A percentile compares a stretch with the other conserved stretches of the same genome.
phyloP scores from a whole-genome alignment of 2,329 filamentous ascomycete species.

The Aurifilum marmelostoma region DNA sequence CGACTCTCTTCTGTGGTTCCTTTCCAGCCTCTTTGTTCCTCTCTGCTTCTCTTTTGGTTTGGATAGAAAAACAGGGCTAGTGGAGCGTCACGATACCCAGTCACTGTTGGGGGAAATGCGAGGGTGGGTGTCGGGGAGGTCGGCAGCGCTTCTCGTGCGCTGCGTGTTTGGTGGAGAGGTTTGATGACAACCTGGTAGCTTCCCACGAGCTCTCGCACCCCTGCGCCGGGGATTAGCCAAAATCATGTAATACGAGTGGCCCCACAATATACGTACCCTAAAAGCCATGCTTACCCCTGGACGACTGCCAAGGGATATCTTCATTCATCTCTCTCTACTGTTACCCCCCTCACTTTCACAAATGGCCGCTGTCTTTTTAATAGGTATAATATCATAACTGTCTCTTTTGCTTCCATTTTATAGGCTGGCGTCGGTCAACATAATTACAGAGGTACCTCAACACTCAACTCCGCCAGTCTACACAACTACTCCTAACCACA shows the following conservation, averaged over 20 bases:
- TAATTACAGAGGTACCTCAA: constrained; percentile 3
- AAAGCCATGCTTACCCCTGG: background rate
- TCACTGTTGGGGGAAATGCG: background rate
- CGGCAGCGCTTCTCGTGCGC: background rate
- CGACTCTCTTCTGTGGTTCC: background rate
- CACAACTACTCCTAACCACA: background rate
- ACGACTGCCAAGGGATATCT: background rate
- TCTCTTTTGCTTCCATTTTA: background rate
- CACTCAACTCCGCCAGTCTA: background rate
- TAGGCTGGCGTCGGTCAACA: background rate
- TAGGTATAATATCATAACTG: background rate
- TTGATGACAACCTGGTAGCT: constrained; percentile 25
- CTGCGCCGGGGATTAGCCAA: constrained; percentile 3
- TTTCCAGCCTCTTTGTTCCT: background rate
- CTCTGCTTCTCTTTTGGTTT: background rate
- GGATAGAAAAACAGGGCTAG: background rate
- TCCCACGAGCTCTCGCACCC: constrained; percentile 10
- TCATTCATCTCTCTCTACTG: background rate
- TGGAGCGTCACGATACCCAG: background rate
- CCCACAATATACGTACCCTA: constrained; percentile 9
- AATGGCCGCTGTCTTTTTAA: background rate
- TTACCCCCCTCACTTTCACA: background rate
- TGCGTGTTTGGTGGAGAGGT: constrained; percentile 2
- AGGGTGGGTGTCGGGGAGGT: background rate
- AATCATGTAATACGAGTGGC: constrained; percentile 17